Evolutionary conservation across 495 filamentous ascomycete species (phyloP).

Genomic region (Daldinia loculata): DNA sequence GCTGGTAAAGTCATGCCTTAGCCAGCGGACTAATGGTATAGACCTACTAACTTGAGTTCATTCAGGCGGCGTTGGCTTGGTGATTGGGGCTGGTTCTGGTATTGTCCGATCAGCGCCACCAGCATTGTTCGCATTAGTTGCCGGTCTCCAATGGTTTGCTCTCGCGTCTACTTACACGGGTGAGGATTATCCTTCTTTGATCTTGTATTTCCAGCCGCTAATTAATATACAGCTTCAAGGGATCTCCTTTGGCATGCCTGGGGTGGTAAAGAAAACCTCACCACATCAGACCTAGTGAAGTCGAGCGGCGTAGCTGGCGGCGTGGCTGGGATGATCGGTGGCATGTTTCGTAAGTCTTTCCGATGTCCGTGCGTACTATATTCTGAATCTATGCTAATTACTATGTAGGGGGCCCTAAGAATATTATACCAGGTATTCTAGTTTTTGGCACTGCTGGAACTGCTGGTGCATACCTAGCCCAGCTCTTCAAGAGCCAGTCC

Average conservation of each 20-base stretch:
- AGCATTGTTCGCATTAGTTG: constrained; percentile 73
- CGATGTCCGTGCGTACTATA: background rate
- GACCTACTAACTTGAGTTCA: constrained; percentile 4
- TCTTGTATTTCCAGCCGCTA: constrained; percentile 13
- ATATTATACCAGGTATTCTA: constrained; percentile 54
- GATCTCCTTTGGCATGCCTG: constrained; percentile 46
- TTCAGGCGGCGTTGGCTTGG: constrained; percentile 72
- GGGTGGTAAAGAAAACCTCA: constrained; percentile 58
- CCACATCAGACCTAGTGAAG: constrained; percentile 63
- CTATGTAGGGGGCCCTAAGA: constrained; percentile 52
- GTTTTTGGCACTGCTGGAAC: constrained; percentile 44
- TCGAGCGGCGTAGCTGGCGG: constrained; percentile 75
- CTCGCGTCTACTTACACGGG: constrained; percentile 82
- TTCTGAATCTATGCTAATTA: constrained; percentile 27
- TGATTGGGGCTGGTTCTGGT: constrained; percentile 73
- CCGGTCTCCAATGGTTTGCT: constrained; percentile 80
- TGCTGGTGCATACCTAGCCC: constrained; percentile 26
- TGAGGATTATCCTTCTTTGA: constrained; percentile 51
- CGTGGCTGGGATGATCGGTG: constrained; percentile 71
- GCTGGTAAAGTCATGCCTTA: constrained; percentile 21
- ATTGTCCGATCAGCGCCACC: constrained; percentile 71
- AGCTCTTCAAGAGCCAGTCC: constrained; percentile 1
- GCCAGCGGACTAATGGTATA: background rate
- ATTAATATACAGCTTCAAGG: constrained; percentile 48
- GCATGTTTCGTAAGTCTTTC: constrained; percentile 67